These are phyloP conservation scores for Schizophyllum amplum DNA, from an alignment of 1,284 basidiomycete genomes.

Conservation along the genomic window DNA sequence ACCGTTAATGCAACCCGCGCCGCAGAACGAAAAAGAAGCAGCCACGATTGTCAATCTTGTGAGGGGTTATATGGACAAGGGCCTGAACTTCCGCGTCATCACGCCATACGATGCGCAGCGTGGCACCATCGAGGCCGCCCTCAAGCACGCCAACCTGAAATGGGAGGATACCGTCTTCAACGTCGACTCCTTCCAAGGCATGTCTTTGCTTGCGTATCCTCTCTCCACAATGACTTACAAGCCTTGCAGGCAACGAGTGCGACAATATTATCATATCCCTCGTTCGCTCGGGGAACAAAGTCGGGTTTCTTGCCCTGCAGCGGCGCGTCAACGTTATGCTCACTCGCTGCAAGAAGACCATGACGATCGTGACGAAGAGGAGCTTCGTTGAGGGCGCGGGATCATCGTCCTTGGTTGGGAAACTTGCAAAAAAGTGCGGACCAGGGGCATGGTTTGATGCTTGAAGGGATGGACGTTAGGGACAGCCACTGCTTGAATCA, in stretches of 20 bases:
- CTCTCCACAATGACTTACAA: constrained; percentile 11
- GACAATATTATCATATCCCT: constrained; percentile 56
- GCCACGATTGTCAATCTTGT: constrained; percentile 28
- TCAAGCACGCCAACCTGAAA: constrained; percentile 28
- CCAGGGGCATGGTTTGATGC: background rate
- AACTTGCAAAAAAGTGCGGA: constrained; percentile 26
- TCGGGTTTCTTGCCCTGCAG: constrained; percentile 42
- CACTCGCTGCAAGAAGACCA: constrained; percentile 46
- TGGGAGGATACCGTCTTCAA: constrained; percentile 44
- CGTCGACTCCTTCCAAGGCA: constrained; percentile 48
- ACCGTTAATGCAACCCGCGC: background rate
- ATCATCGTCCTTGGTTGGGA: constrained; percentile 36
- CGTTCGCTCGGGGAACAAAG: constrained; percentile 31
- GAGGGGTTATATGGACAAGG: constrained; percentile 19
- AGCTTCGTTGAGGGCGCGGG: constrained; percentile 36
- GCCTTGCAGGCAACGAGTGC: constrained; percentile 35
- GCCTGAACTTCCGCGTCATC: constrained; percentile 35
- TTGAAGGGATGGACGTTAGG: background rate
- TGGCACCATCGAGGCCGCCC: constrained; percentile 27
- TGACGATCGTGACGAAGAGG: constrained; percentile 44
- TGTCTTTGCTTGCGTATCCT: constrained; percentile 21
- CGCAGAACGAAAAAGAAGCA: constrained; percentile 34
- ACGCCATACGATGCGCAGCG: constrained; percentile 55
- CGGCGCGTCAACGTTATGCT: constrained; percentile 65
- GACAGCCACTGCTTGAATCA: too few species aligned